These are phyloP conservation scores for Colletotrichum cordylinicola DNA, from an alignment of 2,329 filamentous ascomycete species.

Conservation along the genomic window DNA sequence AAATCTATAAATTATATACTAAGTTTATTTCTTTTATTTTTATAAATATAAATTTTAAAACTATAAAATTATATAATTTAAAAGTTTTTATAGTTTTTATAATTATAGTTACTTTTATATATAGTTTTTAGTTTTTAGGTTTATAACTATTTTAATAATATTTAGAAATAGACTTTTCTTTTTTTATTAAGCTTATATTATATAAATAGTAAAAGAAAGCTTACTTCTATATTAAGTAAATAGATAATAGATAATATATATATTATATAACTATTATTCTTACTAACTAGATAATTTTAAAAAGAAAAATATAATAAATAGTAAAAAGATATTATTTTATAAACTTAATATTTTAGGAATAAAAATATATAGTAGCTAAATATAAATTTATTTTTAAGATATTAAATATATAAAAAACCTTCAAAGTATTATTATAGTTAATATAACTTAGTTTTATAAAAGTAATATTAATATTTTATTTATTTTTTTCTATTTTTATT, in stretches of 20 bases:
- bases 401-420: too few relatives aligned
- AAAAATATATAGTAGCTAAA: background rate
- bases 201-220: background rate
- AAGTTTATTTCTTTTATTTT: too few relatives aligned
- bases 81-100: background rate
- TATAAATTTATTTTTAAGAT: background rate
- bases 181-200: background rate
- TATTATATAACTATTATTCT: background rate
- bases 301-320: too few relatives aligned
- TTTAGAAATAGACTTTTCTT: background rate
- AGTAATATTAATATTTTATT: too few relatives aligned
- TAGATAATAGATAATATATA: background rate
- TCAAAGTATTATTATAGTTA: too few relatives aligned
- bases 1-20: too few relatives aligned
- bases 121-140: background rate
- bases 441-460: too few relatives aligned
- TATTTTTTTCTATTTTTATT: too few relatives aligned
- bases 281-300: background rate
- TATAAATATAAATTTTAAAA: background rate
- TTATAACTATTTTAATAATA: background rate
- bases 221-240: background rate
- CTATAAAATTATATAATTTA: background rate
- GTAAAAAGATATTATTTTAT: background rate
- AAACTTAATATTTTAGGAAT: background rate
- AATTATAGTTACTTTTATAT: background rate